Percentiles rank a stretch among this genome's conserved stretches.
These are phyloP conservation scores for Geotrichum citri-aurantii DNA, from an alignment of 1,139 yeast genomes.

Conservation along the genomic window DNA sequence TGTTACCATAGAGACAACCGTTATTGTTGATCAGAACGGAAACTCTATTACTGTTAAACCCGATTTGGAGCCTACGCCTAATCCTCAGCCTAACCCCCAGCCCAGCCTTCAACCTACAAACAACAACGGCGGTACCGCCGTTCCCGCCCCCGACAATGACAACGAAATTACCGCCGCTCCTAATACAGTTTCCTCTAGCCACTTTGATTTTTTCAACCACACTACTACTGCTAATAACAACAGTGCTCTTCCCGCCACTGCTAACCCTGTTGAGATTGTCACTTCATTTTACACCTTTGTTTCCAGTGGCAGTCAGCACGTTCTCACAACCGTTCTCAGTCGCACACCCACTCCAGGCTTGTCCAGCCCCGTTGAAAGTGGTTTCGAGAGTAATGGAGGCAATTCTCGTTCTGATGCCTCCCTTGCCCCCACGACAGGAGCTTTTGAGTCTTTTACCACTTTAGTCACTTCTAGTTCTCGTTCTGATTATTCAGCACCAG, in stretches of 20 bases:
- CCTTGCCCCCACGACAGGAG: background rate
- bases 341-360: background rate
- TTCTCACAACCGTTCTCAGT: background rate
- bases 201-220: background rate
- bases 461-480: background rate
- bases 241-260: background rate
- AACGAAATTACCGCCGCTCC: slow-evolving; percentile 8
- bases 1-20: slow-evolving; percentile 2
- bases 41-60: background rate
- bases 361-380: background rate
- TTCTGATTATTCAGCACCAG: background rate
- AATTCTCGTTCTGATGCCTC: background rate
- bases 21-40: slow-evolving; percentile 12
- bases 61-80: slow-evolving; percentile 3
- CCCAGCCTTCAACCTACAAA: background rate
- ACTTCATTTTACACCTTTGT: background rate
- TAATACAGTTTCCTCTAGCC: slow-evolving; percentile 2
- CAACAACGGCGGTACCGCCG: slow-evolving; percentile 2
- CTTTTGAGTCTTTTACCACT: background rate
- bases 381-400: background rate
- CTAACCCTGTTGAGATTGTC: background rate
- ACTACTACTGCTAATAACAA: background rate
- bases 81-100: background rate
- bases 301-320: background rate
- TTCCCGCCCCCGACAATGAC: slow-evolving; percentile 9